A percentile compares a stretch with the other conserved stretches of the same genome.
Evolutionary conservation across 1,139 yeast species (phyloP).

Genomic region (Scheffersomyces insectosa): DNA sequence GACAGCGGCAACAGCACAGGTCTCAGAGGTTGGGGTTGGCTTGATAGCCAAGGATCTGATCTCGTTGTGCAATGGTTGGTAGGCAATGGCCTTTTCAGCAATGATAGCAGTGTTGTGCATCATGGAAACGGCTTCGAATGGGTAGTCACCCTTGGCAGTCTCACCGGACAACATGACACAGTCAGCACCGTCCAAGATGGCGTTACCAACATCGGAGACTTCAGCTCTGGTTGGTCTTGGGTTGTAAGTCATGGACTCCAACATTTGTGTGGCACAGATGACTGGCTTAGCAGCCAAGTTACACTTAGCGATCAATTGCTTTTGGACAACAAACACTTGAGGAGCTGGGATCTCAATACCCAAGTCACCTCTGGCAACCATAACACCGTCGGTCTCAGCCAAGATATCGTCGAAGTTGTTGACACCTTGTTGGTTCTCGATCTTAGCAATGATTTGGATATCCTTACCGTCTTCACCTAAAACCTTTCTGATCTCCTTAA

Average conservation of each 20-base stretch:
- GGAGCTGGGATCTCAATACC: slow-evolving; percentile 99
- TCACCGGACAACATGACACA: slow-evolving; percentile 99
- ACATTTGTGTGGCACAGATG: slow-evolving; percentile 99
- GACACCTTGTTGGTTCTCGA: slow-evolving; percentile 99
- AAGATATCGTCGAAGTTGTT: slow-evolving; percentile 97
- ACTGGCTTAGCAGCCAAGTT: slow-evolving; percentile 99
- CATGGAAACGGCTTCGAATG: slow-evolving; percentile 95
- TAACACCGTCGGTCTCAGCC: slow-evolving; percentile 95
- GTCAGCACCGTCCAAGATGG: slow-evolving; percentile 98
- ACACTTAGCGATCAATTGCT: slow-evolving; percentile 98
- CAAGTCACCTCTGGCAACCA: slow-evolving; percentile 99
- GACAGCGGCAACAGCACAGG: slow-evolving; percentile 96
- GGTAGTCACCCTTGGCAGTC: slow-evolving; percentile 99
- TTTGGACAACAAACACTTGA: slow-evolving; percentile 97
- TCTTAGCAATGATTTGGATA: slow-evolving; percentile 94
- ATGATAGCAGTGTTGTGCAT: slow-evolving; percentile 97
- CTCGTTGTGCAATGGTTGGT: slow-evolving; percentile 84
- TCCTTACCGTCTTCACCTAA: slow-evolving; percentile 96
- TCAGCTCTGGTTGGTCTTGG: slow-evolving; percentile 99
- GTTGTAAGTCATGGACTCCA: slow-evolving; percentile 98
- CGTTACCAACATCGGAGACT: slow-evolving; percentile 98
- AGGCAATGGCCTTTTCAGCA: slow-evolving; percentile 97
- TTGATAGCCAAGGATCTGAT: slow-evolving; percentile 80
- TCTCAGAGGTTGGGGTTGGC: slow-evolving; percentile 94
- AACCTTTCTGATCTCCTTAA: slow-evolving; percentile 85